Percentiles rank a stretch among this genome's conserved stretches.
phyloP scores from a whole-genome alignment of 208 protist genomes.

The Leishmania braziliensis region DNA sequence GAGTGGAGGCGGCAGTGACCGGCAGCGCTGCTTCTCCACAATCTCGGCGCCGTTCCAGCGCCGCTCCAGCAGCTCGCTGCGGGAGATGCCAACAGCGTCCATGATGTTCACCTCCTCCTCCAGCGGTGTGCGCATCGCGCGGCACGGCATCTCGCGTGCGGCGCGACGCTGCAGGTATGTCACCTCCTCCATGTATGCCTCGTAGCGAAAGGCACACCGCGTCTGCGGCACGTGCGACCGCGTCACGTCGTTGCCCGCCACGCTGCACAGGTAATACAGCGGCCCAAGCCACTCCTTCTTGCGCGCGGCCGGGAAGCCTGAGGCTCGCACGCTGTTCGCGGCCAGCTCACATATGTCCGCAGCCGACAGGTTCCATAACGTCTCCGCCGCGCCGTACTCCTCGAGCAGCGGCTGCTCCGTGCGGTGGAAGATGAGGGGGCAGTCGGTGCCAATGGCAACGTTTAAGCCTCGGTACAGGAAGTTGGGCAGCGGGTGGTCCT shows the following conservation, averaged over 20 bases:
- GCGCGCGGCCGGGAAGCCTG: conserved; percentile 63
- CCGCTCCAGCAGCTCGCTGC: conserved; percentile 50
- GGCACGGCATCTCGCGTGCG: conserved; percentile 39
- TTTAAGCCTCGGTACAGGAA: conserved; percentile 96
- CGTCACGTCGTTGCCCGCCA: conserved; percentile 87
- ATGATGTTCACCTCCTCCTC: conserved; percentile 64
- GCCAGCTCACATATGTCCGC: conserved; percentile 89
- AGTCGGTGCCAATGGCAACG: conserved; percentile 96
- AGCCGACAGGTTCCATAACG: conserved; percentile 82
- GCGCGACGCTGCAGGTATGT: conserved; percentile 64
- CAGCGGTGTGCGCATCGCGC: conserved; percentile 42
- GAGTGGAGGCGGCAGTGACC: not conserved
- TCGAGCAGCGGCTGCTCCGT: conserved; percentile 93
- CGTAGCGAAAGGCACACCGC: conserved; percentile 93
- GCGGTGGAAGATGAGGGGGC: conserved; percentile 96
- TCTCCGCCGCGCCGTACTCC: conserved; percentile 89
- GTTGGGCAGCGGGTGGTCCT: conserved; percentile 93
- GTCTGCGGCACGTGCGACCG: conserved; percentile 95
- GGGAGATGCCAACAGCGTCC: conserved; percentile 50
- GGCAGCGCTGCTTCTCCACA: not conserved
- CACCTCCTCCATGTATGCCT: conserved; percentile 91
- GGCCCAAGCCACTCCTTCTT: conserved; percentile 79
- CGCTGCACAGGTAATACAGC: conserved; percentile 63
- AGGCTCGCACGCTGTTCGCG: conserved; percentile 73
- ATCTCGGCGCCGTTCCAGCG: conserved; percentile 24